These are phyloP conservation scores for Xylariaceae sp. DNA, from an alignment of 2,329 filamentous ascomycete genomes.

Conservation along the genomic window DNA sequence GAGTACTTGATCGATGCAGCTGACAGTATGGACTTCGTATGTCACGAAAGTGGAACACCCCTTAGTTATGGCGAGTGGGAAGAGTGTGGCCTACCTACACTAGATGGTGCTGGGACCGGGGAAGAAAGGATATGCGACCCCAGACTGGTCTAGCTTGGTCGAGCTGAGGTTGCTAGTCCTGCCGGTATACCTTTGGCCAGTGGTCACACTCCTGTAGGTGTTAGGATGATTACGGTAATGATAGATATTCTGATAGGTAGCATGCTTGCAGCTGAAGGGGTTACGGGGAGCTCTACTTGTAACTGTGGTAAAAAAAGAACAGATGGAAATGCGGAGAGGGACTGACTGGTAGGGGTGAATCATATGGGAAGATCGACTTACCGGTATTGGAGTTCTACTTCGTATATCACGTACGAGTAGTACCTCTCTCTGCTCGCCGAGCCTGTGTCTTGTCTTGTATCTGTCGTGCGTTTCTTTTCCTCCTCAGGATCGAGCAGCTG, in stretches of 20 bases:
- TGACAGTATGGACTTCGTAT: constrained; percentile 18
- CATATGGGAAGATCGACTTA: neutral
- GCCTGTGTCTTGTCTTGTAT: neutral
- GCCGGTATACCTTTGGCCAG: constrained; percentile 8
- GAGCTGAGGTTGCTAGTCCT: constrained; percentile 27
- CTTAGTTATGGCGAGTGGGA: constrained; percentile 18
- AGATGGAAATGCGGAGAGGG: constrained; percentile 2
- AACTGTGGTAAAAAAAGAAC: constrained; percentile 1
- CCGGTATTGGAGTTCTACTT: too few relatives aligned
- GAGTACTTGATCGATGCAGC: constrained; percentile 21
- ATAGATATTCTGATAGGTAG: constrained; percentile 9
- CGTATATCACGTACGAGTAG: too few relatives aligned
- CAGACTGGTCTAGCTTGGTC: constrained; percentile 27
- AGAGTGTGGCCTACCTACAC: constrained; percentile 20
- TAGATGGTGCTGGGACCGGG: constrained; percentile 18
- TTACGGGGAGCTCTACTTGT: constrained; percentile 15
- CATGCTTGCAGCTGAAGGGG: constrained; percentile 10
- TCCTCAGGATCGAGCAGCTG: neutral
- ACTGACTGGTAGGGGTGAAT: neutral
- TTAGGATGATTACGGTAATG: constrained; percentile 12
- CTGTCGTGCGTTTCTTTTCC: neutral
- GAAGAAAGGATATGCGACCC: constrained; percentile 23
- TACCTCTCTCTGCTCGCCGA: neutral
- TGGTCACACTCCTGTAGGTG: constrained; percentile 13
- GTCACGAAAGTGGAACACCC: constrained; percentile 22